phyloP scores from a whole-genome alignment of 805 yeast genomes.

The Priceomyces medius region DNA sequence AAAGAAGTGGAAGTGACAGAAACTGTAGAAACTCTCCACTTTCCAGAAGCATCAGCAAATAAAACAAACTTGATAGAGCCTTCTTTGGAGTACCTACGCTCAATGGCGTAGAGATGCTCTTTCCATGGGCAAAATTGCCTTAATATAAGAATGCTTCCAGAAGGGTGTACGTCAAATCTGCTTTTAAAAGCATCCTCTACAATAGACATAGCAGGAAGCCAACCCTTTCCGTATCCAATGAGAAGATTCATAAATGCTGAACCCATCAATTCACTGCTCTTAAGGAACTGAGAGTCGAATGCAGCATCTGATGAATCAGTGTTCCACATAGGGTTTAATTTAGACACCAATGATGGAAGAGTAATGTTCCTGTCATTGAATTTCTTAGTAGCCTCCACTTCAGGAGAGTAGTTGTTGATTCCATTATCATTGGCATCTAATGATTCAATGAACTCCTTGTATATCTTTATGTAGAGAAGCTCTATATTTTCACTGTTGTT shows the following conservation, averaged over 20 bases:
- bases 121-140: slow-evolving; percentile 92
- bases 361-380: slow-evolving; percentile 74
- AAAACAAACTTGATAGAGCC: slow-evolving; percentile 72
- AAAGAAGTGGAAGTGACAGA: slow-evolving; percentile 78
- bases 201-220: slow-evolving; percentile 85
- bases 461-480: slow-evolving; percentile 70
- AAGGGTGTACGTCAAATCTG: slow-evolving; percentile 59
- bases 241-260: slow-evolving; percentile 67
- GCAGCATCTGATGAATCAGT: slow-evolving; percentile 62
- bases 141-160: slow-evolving; percentile 74
- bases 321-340: slow-evolving; percentile 85
- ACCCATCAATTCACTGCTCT: slow-evolving; percentile 85
- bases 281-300: slow-evolving; percentile 62
- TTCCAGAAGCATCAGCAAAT: slow-evolving; percentile 67
- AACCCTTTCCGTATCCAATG: slow-evolving; percentile 71
- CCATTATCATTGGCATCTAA: slow-evolving; percentile 97
- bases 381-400: slow-evolving; percentile 52
- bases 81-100: slow-evolving; percentile 54
- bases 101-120: slow-evolving; percentile 79
- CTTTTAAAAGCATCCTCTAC: slow-evolving; percentile 67
- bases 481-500: slow-evolving; percentile 48
- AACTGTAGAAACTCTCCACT: slow-evolving; percentile 90
- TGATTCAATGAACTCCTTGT: slow-evolving; percentile 83
- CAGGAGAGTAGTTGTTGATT: slow-evolving; percentile 61
- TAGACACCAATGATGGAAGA: slow-evolving; percentile 73